Base-by-base conservation (phyloP, 2,329 filamentous ascomycete genomes). In the Tetracladium maxilliforme region DNA sequence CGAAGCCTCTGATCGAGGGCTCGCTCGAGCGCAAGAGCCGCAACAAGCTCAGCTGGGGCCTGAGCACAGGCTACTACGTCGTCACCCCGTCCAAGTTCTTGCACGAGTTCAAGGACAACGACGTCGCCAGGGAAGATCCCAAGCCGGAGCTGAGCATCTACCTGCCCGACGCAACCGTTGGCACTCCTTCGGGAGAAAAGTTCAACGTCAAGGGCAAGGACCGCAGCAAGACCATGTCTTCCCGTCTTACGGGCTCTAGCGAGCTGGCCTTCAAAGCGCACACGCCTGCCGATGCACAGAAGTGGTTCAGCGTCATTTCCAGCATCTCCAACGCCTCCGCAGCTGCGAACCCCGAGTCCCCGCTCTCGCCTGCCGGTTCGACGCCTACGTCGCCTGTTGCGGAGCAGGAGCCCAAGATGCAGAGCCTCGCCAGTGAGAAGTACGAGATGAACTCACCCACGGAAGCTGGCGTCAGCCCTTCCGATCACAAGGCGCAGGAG, bases 151-250 rank as follows among this genome's bases (percentile, higher is more conserved):
- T 90, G 20, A 90, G 80, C 10, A 70, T 98, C 37, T 95, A 87
- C 51, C 71, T 98, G 2, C 86, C 90, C 8, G 90, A 98, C 40
- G 92, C 87, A 39, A 52, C 75, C 22, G 68, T 95, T 29, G 82
- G 84, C 30, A 43, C 54, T 1, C 66, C 68, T 9, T 72, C 63
- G 36, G 84, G 79, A 27, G 68, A 76, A 31, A 94, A 92, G 52
- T 95, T 98, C 64, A 82, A 72, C 43, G 64, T 98, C 49, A 93
- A 93, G 59, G 90, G 90, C 49, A 95, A 95, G 52, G 86, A 98
- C 47, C 70, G 76, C 29, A 77, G 75, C 42, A 79, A 80, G 45
- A 79, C 77, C 34, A 55, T 94, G 34, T 74, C 76, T 42, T 78
- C 75, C 56, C 87, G 83, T 45, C 68, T 94, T 36, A 70, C 77